These are phyloP conservation scores for Clavispora carvajalis DNA, from an alignment of 805 yeast species.

Conservation along the genomic window DNA sequence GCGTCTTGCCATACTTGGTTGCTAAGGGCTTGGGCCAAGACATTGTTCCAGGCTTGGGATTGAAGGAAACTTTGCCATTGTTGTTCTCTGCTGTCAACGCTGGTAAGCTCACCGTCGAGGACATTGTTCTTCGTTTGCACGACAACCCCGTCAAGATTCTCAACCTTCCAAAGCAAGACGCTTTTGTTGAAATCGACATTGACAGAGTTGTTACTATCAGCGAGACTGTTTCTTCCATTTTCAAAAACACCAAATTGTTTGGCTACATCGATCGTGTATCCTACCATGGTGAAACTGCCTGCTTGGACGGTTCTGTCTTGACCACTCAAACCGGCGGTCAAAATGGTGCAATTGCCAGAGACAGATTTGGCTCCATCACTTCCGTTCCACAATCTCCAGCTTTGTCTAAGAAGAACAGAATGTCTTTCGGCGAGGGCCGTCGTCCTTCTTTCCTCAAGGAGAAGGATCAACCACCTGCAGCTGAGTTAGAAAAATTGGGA, in stretches of 20 bases:
- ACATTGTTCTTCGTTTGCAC: slow-evolving; percentile 68
- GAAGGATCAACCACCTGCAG: slow-evolving; percentile 41
- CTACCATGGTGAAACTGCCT: slow-evolving; percentile 70
- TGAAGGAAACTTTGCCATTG: slow-evolving; percentile 76
- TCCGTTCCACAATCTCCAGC: slow-evolving; percentile 44
- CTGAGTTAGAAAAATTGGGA: slow-evolving; percentile 45
- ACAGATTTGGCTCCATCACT: slow-evolving; percentile 34
- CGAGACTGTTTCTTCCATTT: slow-evolving; percentile 29
- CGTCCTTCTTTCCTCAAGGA: slow-evolving; percentile 32
- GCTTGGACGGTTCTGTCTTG: slow-evolving; percentile 75
- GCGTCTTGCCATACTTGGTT: slow-evolving; percentile 67
- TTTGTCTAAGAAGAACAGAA: slow-evolving; percentile 29
- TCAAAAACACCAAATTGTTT: slow-evolving; percentile 46
- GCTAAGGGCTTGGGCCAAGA: slow-evolving; percentile 61
- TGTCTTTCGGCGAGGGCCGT: slow-evolving; percentile 28
- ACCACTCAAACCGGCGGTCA: slow-evolving; percentile 53
- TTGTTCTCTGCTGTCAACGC: slow-evolving; percentile 74
- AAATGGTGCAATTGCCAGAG: slow-evolving; percentile 41
- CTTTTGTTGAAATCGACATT: slow-evolving; percentile 75
- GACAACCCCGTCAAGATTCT: slow-evolving; percentile 79
- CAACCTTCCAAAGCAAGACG: slow-evolving; percentile 74
- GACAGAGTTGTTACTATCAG: slow-evolving; percentile 49
- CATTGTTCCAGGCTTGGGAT: slow-evolving; percentile 68
- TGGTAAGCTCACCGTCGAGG: slow-evolving; percentile 65
- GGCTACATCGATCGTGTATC: slow-evolving; percentile 91